Evolutionary conservation across 2,329 filamentous ascomycete species (phyloP), one percentile per base, ranked within the genome.

Genomic region (Phyllosticta paracitricarpa): DNA sequence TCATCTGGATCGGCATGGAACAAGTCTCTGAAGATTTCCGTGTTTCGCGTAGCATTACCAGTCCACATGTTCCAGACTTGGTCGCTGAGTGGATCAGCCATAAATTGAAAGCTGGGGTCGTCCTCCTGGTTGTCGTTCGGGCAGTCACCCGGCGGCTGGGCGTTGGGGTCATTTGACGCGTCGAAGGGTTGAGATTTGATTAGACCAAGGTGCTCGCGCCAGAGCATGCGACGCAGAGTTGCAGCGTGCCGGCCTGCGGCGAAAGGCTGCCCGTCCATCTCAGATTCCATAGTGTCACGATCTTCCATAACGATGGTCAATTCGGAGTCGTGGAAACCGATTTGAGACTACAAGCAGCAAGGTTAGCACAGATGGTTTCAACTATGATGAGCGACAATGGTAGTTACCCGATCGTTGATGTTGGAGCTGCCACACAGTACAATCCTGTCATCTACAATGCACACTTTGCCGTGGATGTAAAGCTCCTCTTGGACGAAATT

Each of bases 401-500:
- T 2, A 65, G 72, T 69, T 72, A 79, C 77, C 61, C 93, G 87
- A 71, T 97, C 93, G 72, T 97, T 97, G 68, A 97, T 81, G 74
- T 97, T 97, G 65, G 89, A 90, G 26, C 87, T 91, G 19, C 91
- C 91, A 70, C 91, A 94, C 59, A 97, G 84, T 1, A 89, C 91
- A 56, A 91, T 82, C 59, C 86, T 85, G 72, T 97, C 93, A 70
- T 97, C 92, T 1, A 88, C 88, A 66, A 97, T 93, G 66, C 94
- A 82, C 59, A 97, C 81, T 77, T 97, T 99, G 28, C 86, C 89
- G 73, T 99, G 94, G 56, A 97, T 87, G 72, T 99, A 99, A 1
- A 97, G 82, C 73, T 99, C 93, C 72, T 99, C 94, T 71, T 96
- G 93, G 63, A 97, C 87, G 79, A 94, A 95, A 71, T 95, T 90